Evolutionary conservation across 2,329 filamentous ascomycete genomes (phyloP).

Genomic region (Coniochaeta sp.): DNA sequence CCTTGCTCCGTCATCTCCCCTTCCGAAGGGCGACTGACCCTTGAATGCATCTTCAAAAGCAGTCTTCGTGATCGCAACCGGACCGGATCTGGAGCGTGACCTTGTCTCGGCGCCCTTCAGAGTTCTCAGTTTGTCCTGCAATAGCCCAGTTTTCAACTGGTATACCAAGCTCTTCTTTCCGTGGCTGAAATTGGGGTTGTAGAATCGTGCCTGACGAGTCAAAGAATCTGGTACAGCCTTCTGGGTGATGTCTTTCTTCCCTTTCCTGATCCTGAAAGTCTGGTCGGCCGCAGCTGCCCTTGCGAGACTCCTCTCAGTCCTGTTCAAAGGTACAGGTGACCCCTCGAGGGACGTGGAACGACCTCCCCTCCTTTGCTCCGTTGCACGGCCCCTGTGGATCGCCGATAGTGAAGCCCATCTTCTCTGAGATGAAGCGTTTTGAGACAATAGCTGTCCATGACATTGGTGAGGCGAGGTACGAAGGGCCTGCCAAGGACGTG

Average conservation of each 20-base stretch:
- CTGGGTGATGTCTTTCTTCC: conserved; percentile 45
- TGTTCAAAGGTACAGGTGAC: conserved; percentile 16
- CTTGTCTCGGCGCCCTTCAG: not conserved
- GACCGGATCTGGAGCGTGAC: not conserved
- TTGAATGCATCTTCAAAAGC: not conserved
- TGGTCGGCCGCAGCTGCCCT: conserved; percentile 16
- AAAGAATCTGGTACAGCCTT: conserved; percentile 29
- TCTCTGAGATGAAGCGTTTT: not conserved
- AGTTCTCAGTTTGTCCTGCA: conserved; percentile 24
- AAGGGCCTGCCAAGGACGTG: not conserved
- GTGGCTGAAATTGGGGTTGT: conserved; percentile 38
- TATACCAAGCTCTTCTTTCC: conserved; percentile 51
- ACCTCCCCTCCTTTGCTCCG: not conserved
- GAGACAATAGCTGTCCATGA: not conserved
- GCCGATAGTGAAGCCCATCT: conserved; percentile 2
- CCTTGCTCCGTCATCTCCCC: not conserved
- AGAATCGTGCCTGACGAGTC: conserved; percentile 43
- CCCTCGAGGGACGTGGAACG: not conserved
- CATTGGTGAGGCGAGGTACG: not conserved
- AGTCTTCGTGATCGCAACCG: not conserved
- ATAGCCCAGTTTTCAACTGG: conserved; percentile 37
- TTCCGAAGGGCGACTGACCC: not conserved
- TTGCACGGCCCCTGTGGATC: not conserved
- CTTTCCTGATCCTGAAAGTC: conserved; percentile 30
- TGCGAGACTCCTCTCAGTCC: conserved; percentile 17